Percentiles rank a stretch among this genome's conserved stretches.
phyloP scores from a whole-genome alignment of 2,329 filamentous ascomycete genomes.

The Aspergillus pseudoterreus region DNA sequence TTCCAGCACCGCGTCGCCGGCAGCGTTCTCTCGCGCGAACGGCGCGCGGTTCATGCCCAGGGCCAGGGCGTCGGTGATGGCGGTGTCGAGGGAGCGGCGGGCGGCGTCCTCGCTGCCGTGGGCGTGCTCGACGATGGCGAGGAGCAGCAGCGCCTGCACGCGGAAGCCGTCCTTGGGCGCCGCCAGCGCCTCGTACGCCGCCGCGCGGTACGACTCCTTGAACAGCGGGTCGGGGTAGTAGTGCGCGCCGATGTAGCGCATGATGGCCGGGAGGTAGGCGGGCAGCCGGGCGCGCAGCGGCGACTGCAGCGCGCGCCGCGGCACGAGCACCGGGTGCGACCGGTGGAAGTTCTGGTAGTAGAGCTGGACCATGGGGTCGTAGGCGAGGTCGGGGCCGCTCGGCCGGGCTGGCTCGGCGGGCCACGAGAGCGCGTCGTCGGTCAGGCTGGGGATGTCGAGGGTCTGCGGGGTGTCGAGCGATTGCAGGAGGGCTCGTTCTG shows the following conservation, averaged over 20 bases:
- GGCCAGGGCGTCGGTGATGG: slow-evolving; percentile 65
- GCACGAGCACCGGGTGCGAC: slow-evolving; percentile 51
- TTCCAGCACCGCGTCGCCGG: slow-evolving; percentile 62
- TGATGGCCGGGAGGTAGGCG: slow-evolving; percentile 42
- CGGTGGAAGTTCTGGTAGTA: slow-evolving; percentile 52
- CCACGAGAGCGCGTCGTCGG: slow-evolving; percentile 7
- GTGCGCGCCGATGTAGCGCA: slow-evolving; percentile 51
- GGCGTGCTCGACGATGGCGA: slow-evolving; percentile 27
- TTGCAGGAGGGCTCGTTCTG: slow-evolving; percentile 11
- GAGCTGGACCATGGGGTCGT: slow-evolving; percentile 36
- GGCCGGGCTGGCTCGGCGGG: background rate
- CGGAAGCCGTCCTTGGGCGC: slow-evolving; percentile 24
- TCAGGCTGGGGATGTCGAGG: slow-evolving; percentile 6
- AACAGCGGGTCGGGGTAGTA: slow-evolving; percentile 37
- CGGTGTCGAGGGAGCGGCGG: slow-evolving; percentile 50
- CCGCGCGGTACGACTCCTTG: slow-evolving; percentile 15
- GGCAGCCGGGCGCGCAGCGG: slow-evolving; percentile 33
- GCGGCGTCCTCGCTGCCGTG: slow-evolving; percentile 23
- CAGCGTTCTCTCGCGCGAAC: slow-evolving; percentile 42
- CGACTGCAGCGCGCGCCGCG: slow-evolving; percentile 29
- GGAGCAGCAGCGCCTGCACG: slow-evolving; percentile 30
- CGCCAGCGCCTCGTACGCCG: slow-evolving; percentile 12
- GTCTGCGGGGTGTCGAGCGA: slow-evolving; percentile 4
- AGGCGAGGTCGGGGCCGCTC: slow-evolving; percentile 11
- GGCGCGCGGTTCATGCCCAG: slow-evolving; percentile 66